A percentile compares a stretch with the other conserved stretches of the same genome.
phyloP scores from a whole-genome alignment of 768 basidiomycete genomes.

The Sporobolomyces pararoseus region DNA sequence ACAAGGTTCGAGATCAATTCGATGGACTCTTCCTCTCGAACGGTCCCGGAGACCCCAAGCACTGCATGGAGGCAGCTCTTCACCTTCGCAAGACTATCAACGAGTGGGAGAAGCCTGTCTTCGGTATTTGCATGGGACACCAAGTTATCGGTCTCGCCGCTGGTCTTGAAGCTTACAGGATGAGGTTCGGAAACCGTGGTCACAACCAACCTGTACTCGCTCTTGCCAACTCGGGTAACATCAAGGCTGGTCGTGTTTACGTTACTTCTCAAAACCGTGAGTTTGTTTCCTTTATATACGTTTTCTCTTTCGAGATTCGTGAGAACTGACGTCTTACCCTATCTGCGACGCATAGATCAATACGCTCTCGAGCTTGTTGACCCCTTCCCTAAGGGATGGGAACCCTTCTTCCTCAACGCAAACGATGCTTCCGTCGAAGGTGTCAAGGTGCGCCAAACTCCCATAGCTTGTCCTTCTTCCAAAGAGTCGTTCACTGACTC shows the following conservation, averaged over 20 bases:
- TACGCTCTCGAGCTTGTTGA: constrained; percentile 92
- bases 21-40: constrained; percentile 96
- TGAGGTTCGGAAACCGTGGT: constrained; percentile 99
- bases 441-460: constrained; percentile 59
- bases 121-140: constrained; percentile 99
- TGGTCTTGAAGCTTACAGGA: constrained; percentile 90
- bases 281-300: constrained; percentile 34
- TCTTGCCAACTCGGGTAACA: constrained; percentile 84
- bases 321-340: neutral
- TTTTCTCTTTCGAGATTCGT: too few relatives aligned
- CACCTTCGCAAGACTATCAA: constrained; percentile 72
- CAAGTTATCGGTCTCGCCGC: constrained; percentile 97
- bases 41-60: constrained; percentile 88
- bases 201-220: constrained; percentile 99
- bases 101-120: constrained; percentile 90
- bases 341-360: constrained; percentile 61
- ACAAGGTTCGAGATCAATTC: constrained; percentile 77
- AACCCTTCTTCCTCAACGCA: constrained; percentile 94
- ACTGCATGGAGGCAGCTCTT: constrained; percentile 78
- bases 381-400: constrained; percentile 94
- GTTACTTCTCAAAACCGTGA: constrained; percentile 71
- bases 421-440: constrained; percentile 93
- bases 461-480: neutral
- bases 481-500: too few relatives aligned
- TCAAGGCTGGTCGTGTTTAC: constrained; percentile 93